Conservation (phyloP, 164 flowering plant species). For the Piper betle region DNA sequence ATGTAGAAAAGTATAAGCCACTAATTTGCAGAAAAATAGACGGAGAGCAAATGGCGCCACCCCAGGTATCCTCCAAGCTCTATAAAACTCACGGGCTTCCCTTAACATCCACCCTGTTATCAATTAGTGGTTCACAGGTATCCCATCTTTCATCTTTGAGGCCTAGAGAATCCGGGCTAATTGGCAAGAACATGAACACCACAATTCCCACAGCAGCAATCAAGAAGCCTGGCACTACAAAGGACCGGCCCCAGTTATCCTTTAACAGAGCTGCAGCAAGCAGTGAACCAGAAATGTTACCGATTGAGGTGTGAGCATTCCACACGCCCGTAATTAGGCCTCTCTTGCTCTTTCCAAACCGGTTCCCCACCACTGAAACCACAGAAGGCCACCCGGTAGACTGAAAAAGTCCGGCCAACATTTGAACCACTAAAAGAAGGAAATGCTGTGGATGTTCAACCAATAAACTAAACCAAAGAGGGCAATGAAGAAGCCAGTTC, state of each 20-base stretch:
- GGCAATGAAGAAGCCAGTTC: slow-evolving; percentile 76
- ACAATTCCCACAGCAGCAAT: slow-evolving; percentile 46
- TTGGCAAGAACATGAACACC: slow-evolving; percentile 60
- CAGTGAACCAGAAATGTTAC: slow-evolving; percentile 81
- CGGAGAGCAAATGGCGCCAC: slow-evolving; percentile 87
- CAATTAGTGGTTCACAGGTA: slow-evolving; percentile 36
- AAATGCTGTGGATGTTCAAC: slow-evolving; percentile 59
- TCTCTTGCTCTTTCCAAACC: slow-evolving; percentile 88
- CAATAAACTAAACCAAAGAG: slow-evolving; percentile 77
- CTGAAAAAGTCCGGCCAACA: slow-evolving; percentile 82
- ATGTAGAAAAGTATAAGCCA: slow-evolving; percentile 91
- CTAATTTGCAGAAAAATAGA: slow-evolving; percentile 90
- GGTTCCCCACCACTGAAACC: slow-evolving; percentile 88
- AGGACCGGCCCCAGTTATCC: slow-evolving; percentile 98
- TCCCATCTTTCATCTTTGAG: slow-evolving; percentile 29
- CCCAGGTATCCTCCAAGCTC: slow-evolving; percentile 97
- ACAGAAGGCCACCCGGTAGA: slow-evolving; percentile 99
- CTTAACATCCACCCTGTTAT: slow-evolving; percentile 9
- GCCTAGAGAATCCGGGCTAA: slow-evolving; percentile 60
- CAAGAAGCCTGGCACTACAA: slow-evolving; percentile 64
- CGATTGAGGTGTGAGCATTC: slow-evolving; percentile 94
- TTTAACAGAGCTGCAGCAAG: slow-evolving; percentile 59
- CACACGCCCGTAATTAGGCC: slow-evolving; percentile 96
- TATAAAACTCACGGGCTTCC: slow-evolving; percentile 60
- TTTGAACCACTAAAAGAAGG: slow-evolving; percentile 55